Evolutionary conservation across 345 rosid genomes (phyloP).

Genomic region (Bruguiera gymnorhiza): DNA sequence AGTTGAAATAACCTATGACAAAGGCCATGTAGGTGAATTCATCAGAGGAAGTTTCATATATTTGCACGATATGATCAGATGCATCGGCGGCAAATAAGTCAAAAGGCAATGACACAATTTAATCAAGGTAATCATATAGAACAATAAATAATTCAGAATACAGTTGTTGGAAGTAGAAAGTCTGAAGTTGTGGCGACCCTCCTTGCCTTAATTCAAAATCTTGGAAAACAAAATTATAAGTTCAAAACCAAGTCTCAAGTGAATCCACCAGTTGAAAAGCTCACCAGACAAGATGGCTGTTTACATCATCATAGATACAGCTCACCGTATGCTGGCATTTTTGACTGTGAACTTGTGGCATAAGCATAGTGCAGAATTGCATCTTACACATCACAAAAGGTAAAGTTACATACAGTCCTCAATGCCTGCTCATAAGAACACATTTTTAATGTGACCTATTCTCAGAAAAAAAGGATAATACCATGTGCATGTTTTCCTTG

Average conservation of each 20-base stretch:
- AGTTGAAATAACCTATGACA: conserved; percentile 5
- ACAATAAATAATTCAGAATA: not conserved
- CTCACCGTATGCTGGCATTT: conserved; percentile 8
- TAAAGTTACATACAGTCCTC: not conserved
- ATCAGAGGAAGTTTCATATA: not conserved
- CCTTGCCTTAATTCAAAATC: not conserved
- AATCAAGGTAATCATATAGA: not conserved
- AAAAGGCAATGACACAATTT: conserved; percentile 9
- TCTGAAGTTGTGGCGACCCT: conserved; percentile 9
- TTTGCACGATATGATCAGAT: not conserved
- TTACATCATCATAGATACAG: conserved; percentile 12
- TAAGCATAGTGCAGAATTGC: not conserved
- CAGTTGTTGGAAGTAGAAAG: not conserved
- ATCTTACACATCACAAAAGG: not conserved
- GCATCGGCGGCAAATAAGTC: conserved; percentile 15
- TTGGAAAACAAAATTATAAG: not conserved
- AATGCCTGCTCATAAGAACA: not conserved
- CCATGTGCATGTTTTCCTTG: not conserved
- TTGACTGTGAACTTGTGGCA: not conserved
- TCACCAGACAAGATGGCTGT: conserved; percentile 1
- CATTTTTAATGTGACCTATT: not conserved
- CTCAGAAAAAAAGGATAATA: conserved; percentile 12
- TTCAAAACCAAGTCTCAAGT: conserved; percentile 17
- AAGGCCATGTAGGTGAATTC: not conserved
- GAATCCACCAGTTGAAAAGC: conserved; percentile 20